Evolutionary conservation across 768 basidiomycete genomes (phyloP).

Genomic region (Lactifluus hygrophoroides): DNA sequence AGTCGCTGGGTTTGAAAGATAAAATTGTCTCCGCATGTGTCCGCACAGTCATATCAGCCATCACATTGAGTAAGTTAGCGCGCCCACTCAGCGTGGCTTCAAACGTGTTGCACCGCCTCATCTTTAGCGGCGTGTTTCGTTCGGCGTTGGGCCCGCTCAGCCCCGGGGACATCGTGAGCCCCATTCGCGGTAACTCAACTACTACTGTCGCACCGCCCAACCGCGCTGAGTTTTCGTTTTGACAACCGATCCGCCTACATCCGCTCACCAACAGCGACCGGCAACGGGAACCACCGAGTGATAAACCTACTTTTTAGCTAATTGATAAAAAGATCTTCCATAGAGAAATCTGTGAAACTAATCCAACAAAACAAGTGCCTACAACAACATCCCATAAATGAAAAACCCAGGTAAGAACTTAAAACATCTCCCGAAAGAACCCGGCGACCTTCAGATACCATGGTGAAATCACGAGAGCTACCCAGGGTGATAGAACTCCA

Average conservation of each 20-base stretch:
- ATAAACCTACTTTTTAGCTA: not conserved
- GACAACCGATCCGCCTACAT: conserved; percentile 8
- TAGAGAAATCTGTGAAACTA: not conserved
- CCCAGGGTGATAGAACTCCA: conserved; percentile 2
- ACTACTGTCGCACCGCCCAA: not conserved
- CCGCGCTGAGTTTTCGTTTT: conserved; percentile 18
- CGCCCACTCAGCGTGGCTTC: conserved; percentile 12
- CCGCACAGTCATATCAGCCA: not conserved
- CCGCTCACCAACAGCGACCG: conserved; percentile 13
- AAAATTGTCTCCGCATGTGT: not conserved
- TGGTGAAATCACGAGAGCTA: conserved; percentile 2
- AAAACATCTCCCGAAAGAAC: conserved; percentile 15
- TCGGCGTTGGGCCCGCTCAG: too few relatives aligned
- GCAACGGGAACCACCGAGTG: conserved; percentile 2
- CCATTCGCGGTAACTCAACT: not conserved
- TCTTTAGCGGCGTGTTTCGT: not conserved
- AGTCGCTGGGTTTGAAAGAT: conserved; percentile 12
- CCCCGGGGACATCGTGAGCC: not conserved
- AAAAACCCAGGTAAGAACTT: not conserved
- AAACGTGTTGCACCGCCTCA: conserved; percentile 14
- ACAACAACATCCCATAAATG: conserved; percentile 7
- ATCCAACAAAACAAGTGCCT: conserved; percentile 1
- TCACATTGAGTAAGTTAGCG: not conserved
- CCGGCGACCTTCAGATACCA: conserved; percentile 22
- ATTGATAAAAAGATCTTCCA: not conserved